Conservation (phyloP, 768 basidiomycete species). For the Suillus bovinus region DNA sequence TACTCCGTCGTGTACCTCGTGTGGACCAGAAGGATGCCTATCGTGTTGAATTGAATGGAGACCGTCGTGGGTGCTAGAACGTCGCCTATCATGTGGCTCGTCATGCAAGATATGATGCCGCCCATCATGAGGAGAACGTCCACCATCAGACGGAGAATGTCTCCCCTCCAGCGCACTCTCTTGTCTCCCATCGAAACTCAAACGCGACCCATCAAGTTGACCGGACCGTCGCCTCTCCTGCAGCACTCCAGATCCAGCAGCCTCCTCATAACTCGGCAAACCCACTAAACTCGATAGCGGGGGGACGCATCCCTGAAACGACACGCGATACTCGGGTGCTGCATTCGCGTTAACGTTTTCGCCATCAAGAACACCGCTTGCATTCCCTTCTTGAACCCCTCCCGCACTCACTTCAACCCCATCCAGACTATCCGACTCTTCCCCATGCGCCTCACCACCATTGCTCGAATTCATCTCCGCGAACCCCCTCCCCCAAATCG, state of each 20-base stretch:
- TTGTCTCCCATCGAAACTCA: not conserved
- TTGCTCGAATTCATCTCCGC: conserved; percentile 51
- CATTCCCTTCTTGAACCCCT: not conserved
- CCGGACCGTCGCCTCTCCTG: not conserved
- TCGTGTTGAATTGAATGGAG: not conserved
- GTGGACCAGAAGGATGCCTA: not conserved
- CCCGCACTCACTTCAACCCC: not conserved
- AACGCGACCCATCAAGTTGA: not conserved
- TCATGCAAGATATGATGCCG: not conserved
- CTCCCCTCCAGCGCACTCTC: not conserved
- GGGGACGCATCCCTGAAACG: conserved; percentile 85
- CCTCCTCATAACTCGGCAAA: conserved; percentile 87
- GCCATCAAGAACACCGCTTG: not conserved
- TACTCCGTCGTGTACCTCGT: not conserved
- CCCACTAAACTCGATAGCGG: conserved; percentile 76
- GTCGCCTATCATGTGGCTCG: no score
- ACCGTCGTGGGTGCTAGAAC: not conserved
- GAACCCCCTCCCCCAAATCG: conserved; percentile 59
- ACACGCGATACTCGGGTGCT: conserved; percentile 77
- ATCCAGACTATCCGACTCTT: not conserved
- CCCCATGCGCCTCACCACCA: not conserved
- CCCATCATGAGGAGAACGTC: not conserved
- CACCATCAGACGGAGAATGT: not conserved
- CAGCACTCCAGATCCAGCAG: conserved; percentile 23
- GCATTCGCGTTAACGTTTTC: not conserved